Evolutionary conservation across 352 stramenopile species (phyloP).

Genomic region (Pythium periplocum): DNA sequence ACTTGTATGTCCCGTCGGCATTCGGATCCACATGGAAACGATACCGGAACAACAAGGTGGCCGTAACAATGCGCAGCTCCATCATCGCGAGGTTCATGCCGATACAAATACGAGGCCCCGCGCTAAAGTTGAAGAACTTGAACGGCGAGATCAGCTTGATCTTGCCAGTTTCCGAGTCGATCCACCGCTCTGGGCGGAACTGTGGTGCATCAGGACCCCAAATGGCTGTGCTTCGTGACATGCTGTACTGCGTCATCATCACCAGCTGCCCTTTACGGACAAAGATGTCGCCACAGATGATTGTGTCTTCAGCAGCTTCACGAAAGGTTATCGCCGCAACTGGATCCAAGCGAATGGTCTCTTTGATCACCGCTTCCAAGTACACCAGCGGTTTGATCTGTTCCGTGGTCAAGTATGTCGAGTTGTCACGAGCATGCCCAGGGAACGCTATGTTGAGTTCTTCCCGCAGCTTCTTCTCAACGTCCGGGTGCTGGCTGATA

Average conservation of each 20-base stretch:
- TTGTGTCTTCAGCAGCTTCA: conserved; percentile 46
- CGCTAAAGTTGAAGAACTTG: no score
- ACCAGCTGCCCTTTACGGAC: conserved; percentile 18
- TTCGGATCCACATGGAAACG: no score
- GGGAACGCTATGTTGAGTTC: conserved; percentile 24
- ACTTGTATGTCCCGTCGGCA: no score
- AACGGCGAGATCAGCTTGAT: no score
- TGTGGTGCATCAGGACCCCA: conserved; percentile 41
- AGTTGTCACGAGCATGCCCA: neutral
- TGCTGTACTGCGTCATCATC: conserved; percentile 23
- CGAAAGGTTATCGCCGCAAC: conserved; percentile 52
- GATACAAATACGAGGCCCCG: no score
- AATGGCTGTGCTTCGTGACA: conserved; percentile 16
- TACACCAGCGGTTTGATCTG: conserved; percentile 48
- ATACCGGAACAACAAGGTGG: no score
- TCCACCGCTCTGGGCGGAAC: conserved; percentile 46
- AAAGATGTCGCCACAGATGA: conserved; percentile 19
- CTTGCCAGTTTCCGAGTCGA: conserved; percentile 13
- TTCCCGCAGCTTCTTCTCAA: conserved; percentile 33
- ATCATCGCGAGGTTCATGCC: no score
- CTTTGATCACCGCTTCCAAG: conserved; percentile 39
- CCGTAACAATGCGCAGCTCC: no score
- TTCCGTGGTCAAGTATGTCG: conserved; percentile 31
- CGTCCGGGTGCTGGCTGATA: conserved; percentile 53
- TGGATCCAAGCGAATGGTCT: conserved; percentile 56